Evolutionary conservation across 2,329 filamentous ascomycete species (phyloP), one percentile per base, ranked within the genome.

Genomic region (Gaeumannomyces tritici): DNA sequence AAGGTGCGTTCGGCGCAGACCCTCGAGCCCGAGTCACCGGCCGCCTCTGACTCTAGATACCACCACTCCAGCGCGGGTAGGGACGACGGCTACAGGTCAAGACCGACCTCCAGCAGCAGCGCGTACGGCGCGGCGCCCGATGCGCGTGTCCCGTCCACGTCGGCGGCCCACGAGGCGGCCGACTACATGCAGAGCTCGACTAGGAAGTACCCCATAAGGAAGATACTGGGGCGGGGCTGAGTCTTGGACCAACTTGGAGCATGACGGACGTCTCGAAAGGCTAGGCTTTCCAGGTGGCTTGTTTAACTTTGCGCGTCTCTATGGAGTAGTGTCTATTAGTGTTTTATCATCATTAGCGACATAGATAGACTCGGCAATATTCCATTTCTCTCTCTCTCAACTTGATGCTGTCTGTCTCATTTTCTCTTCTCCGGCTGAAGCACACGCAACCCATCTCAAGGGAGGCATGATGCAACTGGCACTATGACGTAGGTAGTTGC

Each of bases 1-100:
- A 74, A 74, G 68, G 67, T 74, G 12, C 31, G 60, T 28, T 67
- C 70, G 33, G 35, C 67, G 0, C 66, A 69, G n/a, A 24, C 31
- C 13, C 15, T 29, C 1, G 67, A 70, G 2, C 62, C 61, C 24
- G 62, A 54, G 4, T 6, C 57, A 51, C n/a, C 55, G 24, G 55
- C 54, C 33, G 33, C 33, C 33, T 35, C 33, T 18, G 54, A 24
- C 6, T 29, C 59, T 11, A 42, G 35, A 29, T 59, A 54, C 21
- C 59, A 62, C 33, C 56, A 42, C 9, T 24, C 61, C 24, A 62
- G 47, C 42, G 33, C 35, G 24, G 57, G 29, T 8, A n/a, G 60
- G 13, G 65, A 64, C 28, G 63, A 64, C 9, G 55, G 55, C 13
- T 51, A 51, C 21, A 21, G 42, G 18, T 8, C 18, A 8, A n/a